Conservation (phyloP, 176 grass and related monocot genomes). For the Carex myosuroides region DNA sequence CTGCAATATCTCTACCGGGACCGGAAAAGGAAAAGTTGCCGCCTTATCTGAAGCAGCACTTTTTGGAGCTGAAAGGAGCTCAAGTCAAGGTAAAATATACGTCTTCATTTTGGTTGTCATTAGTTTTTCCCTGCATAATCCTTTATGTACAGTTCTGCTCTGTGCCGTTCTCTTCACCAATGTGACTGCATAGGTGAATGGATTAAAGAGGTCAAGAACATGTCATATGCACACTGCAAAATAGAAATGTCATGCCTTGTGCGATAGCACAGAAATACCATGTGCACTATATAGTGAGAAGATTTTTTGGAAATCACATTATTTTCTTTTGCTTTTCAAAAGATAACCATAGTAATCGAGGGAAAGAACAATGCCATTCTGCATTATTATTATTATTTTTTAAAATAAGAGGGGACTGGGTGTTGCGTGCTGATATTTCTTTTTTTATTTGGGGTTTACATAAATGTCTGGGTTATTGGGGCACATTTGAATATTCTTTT, state of each 20-base stretch:
- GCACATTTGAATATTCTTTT: not conserved
- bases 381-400: not conserved
- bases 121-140: not conserved
- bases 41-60: slow-evolving; percentile 63
- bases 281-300: not conserved
- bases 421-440: not conserved
- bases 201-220: not conserved
- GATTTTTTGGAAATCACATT: not conserved
- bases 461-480: not conserved
- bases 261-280: not conserved
- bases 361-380: not conserved
- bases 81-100: slow-evolving; percentile 74
- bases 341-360: not conserved
- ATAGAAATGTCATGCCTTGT: not conserved
- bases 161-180: not conserved
- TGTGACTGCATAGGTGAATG: not conserved
- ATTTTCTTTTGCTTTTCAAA: not conserved
- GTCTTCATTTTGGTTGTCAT: not conserved
- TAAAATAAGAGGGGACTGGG: not conserved
- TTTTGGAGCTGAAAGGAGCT: slow-evolving; percentile 87
- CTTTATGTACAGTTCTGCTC: too few relatives aligned
- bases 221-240: not conserved
- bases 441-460: not conserved
- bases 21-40: slow-evolving; percentile 83
- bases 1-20: slow-evolving; percentile 71